Base-by-base conservation (phyloP, 2,329 filamentous ascomycete species). In the Aspergillus novoparasiticus region DNA sequence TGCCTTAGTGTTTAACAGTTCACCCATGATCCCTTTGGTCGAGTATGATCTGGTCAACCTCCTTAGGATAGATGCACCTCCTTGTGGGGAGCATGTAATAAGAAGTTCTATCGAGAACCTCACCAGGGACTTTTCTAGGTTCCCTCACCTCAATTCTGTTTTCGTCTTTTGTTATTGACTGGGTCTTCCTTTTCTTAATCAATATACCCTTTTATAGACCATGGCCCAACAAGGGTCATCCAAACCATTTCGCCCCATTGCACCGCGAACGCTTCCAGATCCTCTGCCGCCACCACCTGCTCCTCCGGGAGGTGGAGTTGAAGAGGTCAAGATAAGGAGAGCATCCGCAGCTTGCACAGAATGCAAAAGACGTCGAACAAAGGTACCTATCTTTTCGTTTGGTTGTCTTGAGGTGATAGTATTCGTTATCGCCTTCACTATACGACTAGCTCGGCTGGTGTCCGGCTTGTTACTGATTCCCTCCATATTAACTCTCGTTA, bases 341-440 rank as follows among this genome's bases (percentile, higher is more conserved):
- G 76, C 75, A 14, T 78, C 76, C 9, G 75, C 73, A 19, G 76
- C 76, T 36, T 79, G 76, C 64, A 69, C 66, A 39, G 75, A 78
- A 65, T 79, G 76, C 66, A 74, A 79, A 64, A 72, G 68, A 60
- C 71, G 75, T 58, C 74, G 76, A 48, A 78, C 75, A 54, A 78
- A 73, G 75, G 76, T 79, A 76, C 48, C 19, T 56, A 12, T 39
- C 41, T 58, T 58, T 21, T 50, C 39, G 39, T 41, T 41, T 41
- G 39, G 16, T 41, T n/a, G 39, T 41, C 39, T 9, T 41, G 19
- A 8, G 16, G 39, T 41, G 39, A 41, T 41, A n/a, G n/a, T 19
- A n/a, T 41, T 41, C 39, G 19, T n/a, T 19, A n/a, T 41, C 19
- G 19, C 19, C 39, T 9, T n/a, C 39, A n/a, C 39, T n/a, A 19